Base-by-base conservation (phyloP, 2,329 filamentous ascomycete species). In the Xylariaceae sp. region DNA sequence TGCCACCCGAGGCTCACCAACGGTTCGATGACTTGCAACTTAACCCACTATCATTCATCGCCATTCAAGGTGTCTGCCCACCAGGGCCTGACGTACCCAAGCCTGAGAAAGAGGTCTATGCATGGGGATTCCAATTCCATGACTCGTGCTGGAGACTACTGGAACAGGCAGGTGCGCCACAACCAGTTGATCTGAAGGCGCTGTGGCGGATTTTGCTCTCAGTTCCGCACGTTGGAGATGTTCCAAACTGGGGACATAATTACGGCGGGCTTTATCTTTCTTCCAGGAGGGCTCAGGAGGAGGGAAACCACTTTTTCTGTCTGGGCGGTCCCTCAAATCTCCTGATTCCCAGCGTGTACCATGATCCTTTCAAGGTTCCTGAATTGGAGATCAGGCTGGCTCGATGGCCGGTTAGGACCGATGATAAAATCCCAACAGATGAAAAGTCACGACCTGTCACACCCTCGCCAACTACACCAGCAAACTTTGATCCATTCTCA, bases 101-200 rank as follows among this genome's bases (percentile, higher is more conserved):
- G 7, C 23, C 43, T 7, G 60, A 63, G 41, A 55, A 53, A 29
- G 46, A 19, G n/a, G 37, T n/a, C 3, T 66, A 63, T 44, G 58
- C 62, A 9, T 69, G 67, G 67, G 65, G 67, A 1, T 70, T 69
- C 49, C 34, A 48, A 6, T 67, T 70, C 24, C 67, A 70, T 45
- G 67, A 69, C 21, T 60, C 67, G 7, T 70, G 67, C 50, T 70
- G 67, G 67, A 21, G 12, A 8, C 43, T 70, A 12, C 37, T 68
- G 19, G 65, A 67, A 31, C 67, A 68, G 58, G 65, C 66, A 2
- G 47, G 53, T 41, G 55, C 47, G 23, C 67, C 67, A 11, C 26
- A 48, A 1, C 43, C 43, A 2, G 63, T 68, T 9, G 46, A 69
- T 53, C n/a, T 70, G 12, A 57, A 53, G 17, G 39, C 58, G 17